Percentiles rank a stretch among this genome's conserved stretches.
Conservation (phyloP, 2,329 filamentous ascomycete species). For the Fusarium clavum region DNA sequence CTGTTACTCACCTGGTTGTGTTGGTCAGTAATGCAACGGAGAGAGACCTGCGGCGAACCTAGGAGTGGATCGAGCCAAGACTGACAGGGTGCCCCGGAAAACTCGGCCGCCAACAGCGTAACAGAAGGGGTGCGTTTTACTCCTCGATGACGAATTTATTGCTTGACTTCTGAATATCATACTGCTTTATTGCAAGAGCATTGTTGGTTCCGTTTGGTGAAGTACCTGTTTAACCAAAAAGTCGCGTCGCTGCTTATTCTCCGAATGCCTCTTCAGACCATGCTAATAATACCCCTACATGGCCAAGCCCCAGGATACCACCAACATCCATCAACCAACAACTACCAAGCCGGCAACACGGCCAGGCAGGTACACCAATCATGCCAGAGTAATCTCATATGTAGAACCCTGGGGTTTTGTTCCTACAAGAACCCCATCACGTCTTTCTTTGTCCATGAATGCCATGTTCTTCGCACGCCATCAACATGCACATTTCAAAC, state of each 20-base stretch:
- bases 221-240: not conserved
- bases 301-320: not conserved
- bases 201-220: too few species aligned
- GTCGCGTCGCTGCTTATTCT: not conserved
- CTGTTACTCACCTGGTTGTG: not conserved
- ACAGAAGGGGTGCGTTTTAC: too few species aligned
- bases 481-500: not conserved
- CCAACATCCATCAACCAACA: not conserved
- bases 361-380: not conserved
- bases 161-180: too few species aligned
- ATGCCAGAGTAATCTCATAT: not conserved
- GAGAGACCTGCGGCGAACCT: not conserved
- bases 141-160: too few species aligned
- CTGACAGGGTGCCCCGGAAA: not conserved
- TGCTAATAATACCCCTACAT: not conserved
- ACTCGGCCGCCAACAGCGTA: too few species aligned
- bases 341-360: not conserved
- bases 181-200: fast-evolving
- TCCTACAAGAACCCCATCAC: not conserved
- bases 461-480: not conserved
- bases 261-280: not conserved
- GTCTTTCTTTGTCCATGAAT: not conserved
- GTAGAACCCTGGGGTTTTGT: not conserved
- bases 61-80: not conserved
- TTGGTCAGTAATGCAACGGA: not conserved